Percentiles rank a stretch among this genome's conserved stretches.
Conservation (phyloP, 1,284 basidiomycete genomes). For the Rhodotorula mucilaginosa region DNA sequence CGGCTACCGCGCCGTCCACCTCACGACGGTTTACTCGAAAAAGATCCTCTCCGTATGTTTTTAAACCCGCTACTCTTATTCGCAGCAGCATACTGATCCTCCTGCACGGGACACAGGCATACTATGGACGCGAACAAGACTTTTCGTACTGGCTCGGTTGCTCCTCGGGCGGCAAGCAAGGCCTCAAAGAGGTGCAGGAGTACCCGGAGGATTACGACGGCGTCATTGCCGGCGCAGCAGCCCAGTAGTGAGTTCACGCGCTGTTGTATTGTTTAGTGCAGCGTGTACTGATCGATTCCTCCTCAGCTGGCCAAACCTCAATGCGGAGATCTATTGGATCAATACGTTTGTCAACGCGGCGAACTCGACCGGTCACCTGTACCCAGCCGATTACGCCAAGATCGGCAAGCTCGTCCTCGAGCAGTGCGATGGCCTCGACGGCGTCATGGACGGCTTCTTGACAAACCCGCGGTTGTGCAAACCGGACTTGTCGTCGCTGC, state of each 20-base stretch:
- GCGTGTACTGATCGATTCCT: background rate
- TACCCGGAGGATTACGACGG: conserved; percentile 43
- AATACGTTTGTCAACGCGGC: conserved; percentile 38
- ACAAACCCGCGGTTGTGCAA: conserved; percentile 35
- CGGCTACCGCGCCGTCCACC: conserved; percentile 40
- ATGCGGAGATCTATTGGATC: conserved; percentile 24
- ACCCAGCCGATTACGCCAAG: conserved; percentile 20
- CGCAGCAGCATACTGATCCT: background rate
- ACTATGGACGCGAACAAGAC: conserved; percentile 31
- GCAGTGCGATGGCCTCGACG: conserved; percentile 46
- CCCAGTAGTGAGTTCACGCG: background rate
- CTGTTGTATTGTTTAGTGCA: too few species aligned
- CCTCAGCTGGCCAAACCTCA: background rate
- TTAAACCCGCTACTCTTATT: too few species aligned
- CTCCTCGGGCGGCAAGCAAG: conserved; percentile 43
- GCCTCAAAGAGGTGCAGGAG: conserved; percentile 23
- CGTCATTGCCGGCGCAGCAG: conserved; percentile 39
- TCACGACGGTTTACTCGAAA: conserved; percentile 41
- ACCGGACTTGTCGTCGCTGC: conserved; percentile 33
- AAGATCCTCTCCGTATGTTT: conserved; percentile 28
- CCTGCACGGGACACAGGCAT: conserved; percentile 9
- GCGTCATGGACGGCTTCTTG: conserved; percentile 44
- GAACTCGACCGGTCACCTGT: conserved; percentile 29
- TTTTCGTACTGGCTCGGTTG: conserved; percentile 40
- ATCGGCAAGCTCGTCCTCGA: conserved; percentile 39